Evolutionary conservation across 345 rosid genomes (phyloP).

Genomic region (Gossypium anomalum): DNA sequence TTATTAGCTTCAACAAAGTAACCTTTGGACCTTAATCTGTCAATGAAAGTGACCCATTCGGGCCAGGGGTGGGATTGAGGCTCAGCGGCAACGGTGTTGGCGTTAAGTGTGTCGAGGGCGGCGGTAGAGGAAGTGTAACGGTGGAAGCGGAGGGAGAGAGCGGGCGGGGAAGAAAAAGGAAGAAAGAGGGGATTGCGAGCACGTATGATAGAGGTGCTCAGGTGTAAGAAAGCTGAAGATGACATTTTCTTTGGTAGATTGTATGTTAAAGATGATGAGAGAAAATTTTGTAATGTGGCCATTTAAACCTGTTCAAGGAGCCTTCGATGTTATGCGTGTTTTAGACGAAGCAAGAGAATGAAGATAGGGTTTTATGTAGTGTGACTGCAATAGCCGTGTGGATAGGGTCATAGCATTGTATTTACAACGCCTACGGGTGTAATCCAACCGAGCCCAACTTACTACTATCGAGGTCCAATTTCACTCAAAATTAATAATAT

Average conservation of each 20-base stretch:
- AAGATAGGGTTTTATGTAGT: no score
- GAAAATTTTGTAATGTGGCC: neutral
- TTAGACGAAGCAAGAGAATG: neutral
- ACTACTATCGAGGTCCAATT: no score
- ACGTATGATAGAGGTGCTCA: constrained; percentile 40
- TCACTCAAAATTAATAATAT: no score
- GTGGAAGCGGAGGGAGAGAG: constrained; percentile 28
- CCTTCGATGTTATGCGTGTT: neutral
- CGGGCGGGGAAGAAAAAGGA: constrained; percentile 20
- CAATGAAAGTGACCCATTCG: neutral
- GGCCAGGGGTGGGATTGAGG: constrained; percentile 70
- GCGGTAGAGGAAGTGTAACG: constrained; percentile 28
- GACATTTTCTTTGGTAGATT: constrained; percentile 36
- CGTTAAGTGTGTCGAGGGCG: constrained; percentile 9
- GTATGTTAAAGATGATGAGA: neutral
- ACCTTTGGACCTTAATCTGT: neutral
- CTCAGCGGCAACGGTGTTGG: constrained; percentile 19
- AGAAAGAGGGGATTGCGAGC: constrained; percentile 26
- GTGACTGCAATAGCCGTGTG: no score
- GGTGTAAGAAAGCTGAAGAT: constrained; percentile 34
- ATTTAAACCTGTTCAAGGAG: neutral
- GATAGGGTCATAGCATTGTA: no score
- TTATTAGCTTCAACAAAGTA: constrained; percentile 5
- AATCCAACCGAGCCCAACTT: no score
- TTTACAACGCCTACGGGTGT: no score